Conservation (phyloP, 257 asterid genomes). For the Capsicum rhomboideum region DNA sequence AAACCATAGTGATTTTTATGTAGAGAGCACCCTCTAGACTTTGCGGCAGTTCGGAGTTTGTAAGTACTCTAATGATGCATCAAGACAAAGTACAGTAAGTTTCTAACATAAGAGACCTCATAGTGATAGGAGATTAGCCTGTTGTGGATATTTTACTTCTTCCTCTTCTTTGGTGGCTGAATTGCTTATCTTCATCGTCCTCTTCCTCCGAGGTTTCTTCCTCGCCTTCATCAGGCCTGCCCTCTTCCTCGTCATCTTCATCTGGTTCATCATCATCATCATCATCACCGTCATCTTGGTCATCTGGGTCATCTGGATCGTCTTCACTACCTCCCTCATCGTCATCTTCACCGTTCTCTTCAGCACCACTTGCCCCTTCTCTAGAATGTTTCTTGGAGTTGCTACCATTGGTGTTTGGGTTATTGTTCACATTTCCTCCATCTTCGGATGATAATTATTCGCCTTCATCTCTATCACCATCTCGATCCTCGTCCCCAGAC, state of each 20-base stretch:
- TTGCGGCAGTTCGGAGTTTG: not conserved
- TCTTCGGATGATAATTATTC: conserved; percentile 26
- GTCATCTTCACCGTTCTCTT: conserved; percentile 16
- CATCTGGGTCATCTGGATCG: not conserved
- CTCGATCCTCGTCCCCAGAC: conserved; percentile 12
- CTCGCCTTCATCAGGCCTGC: not conserved
- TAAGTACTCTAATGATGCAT: not conserved
- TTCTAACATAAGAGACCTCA: not conserved
- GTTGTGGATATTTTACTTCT: conserved; percentile 22
- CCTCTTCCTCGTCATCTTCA: conserved; percentile 21
- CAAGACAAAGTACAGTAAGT: not conserved
- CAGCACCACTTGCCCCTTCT: conserved; percentile 6
- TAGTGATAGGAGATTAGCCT: not conserved
- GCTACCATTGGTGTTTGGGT: conserved; percentile 25
- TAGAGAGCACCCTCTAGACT: not conserved
- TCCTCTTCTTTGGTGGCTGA: conserved; percentile 53
- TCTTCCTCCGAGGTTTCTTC: conserved; percentile 8
- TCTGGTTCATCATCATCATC: conserved; percentile 7
- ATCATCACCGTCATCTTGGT: not conserved
- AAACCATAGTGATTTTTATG: not conserved
- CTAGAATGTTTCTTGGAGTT: conserved; percentile 25
- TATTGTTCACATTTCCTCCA: conserved; percentile 5
- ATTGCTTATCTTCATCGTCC: conserved; percentile 20
- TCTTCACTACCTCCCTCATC: conserved; percentile 10
- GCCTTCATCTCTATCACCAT: conserved; percentile 16